Percentiles rank a stretch among this genome's conserved stretches.
phyloP scores from a whole-genome alignment of 768 basidiomycete species.

The Phaffia tasmanica region DNA sequence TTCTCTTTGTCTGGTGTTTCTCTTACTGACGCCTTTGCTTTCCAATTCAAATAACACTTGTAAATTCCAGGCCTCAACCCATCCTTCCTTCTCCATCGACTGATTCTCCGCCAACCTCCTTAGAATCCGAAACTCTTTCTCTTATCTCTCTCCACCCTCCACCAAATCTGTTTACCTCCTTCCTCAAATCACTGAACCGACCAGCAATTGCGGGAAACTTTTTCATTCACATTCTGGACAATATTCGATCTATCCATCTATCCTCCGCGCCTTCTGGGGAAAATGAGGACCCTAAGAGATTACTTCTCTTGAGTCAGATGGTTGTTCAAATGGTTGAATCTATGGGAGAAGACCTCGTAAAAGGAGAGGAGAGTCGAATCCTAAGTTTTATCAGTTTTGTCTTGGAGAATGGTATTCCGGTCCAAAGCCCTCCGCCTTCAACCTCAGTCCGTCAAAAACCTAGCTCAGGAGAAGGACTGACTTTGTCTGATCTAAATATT shows the following conservation, averaged over 20 bases:
- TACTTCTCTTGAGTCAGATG: slow-evolving; percentile 64
- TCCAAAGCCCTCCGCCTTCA: neutral
- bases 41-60: neutral
- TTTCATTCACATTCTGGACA: slow-evolving; percentile 55
- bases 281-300: slow-evolving; percentile 35
- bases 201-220: slow-evolving; percentile 59
- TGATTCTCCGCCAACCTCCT: slow-evolving; percentile 40
- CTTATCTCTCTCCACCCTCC: slow-evolving; percentile 63
- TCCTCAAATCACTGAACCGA: slow-evolving; percentile 56
- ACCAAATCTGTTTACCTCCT: slow-evolving; percentile 55
- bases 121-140: slow-evolving; percentile 46
- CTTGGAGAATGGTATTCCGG: slow-evolving; percentile 41
- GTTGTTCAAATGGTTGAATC: slow-evolving; percentile 64
- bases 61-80: slow-evolving; percentile 11
- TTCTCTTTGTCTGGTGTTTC: neutral
- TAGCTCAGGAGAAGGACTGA: slow-evolving; percentile 27
- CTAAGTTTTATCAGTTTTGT: slow-evolving; percentile 74
- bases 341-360: slow-evolving; percentile 41
- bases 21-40: too few relatives aligned
- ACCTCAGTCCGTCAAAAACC: neutral
- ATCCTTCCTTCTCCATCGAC: slow-evolving; percentile 41
- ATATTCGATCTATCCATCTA: slow-evolving; percentile 32
- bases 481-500: slow-evolving; percentile 37
- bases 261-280: neutral
- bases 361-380: slow-evolving; percentile 57